Percentiles rank a stretch among this genome's conserved stretches.
phyloP scores from a whole-genome alignment of 1,284 basidiomycete species.

The Irpex sp. region DNA sequence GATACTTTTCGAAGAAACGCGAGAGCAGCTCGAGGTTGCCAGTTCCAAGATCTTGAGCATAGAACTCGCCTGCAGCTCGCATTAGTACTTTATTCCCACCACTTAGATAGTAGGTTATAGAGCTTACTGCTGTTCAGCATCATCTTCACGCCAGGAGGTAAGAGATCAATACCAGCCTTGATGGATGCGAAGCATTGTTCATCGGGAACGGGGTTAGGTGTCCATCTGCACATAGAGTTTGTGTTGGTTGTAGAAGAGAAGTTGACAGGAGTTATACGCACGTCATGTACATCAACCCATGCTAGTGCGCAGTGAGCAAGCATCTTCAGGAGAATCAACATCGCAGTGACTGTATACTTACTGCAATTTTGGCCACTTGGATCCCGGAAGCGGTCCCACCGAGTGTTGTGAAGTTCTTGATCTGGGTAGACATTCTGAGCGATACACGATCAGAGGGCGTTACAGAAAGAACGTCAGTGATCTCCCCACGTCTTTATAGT shows the following conservation, averaged over 20 bases:
- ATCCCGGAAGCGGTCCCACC: conserved; percentile 42
- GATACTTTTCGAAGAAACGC: conserved; percentile 58
- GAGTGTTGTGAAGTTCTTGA: conserved; percentile 30
- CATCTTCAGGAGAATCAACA: too few species aligned
- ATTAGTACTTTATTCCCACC: not conserved
- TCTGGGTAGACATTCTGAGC: conserved; percentile 4
- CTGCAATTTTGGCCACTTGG: conserved; percentile 44
- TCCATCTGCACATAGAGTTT: conserved; percentile 35
- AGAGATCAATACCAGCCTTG: conserved; percentile 66
- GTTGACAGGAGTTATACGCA: conserved; percentile 12
- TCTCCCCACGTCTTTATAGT: too few species aligned
- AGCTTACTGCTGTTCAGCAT: conserved; percentile 54
- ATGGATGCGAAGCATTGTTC: conserved; percentile 69
- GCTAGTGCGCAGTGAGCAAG: conserved; percentile 29
- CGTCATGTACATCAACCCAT: conserved; percentile 68
- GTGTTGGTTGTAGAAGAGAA: not conserved
- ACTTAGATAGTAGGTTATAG: too few species aligned
- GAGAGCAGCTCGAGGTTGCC: conserved; percentile 51
- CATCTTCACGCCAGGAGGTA: conserved; percentile 54
- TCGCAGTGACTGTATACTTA: conserved; percentile 25
- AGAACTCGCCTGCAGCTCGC: conserved; percentile 47
- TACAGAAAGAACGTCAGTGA: too few species aligned
- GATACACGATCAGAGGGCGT: not conserved
- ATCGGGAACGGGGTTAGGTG: conserved; percentile 51
- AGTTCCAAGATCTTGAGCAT: conserved; percentile 41